A percentile compares a stretch with the other conserved stretches of the same genome.
Evolutionary conservation across 1,284 basidiomycete species (phyloP).

Genomic region (Anthracocystis panici-leucophaei): DNA sequence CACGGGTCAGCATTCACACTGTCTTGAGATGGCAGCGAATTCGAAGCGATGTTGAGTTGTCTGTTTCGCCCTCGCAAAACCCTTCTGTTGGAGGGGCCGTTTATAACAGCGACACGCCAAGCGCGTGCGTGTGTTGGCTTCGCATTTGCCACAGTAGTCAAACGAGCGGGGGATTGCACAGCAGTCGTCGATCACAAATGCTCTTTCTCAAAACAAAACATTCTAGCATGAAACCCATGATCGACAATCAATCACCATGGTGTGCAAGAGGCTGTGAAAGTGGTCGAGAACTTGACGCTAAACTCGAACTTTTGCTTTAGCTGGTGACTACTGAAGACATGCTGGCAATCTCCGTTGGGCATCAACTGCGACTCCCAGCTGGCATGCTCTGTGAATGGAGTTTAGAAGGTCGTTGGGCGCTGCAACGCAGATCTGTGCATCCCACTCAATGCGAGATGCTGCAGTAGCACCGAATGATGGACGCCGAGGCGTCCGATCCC

Average conservation of each 20-base stretch:
- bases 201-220: not conserved
- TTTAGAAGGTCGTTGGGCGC: not conserved
- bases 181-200: not conserved
- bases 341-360: not conserved
- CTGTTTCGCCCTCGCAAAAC: not conserved
- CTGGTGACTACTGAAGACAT: not conserved
- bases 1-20: not conserved
- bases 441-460: conserved; percentile 1
- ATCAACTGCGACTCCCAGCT: not conserved
- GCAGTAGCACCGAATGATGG: not conserved
- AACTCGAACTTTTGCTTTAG: not conserved
- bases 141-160: too few relatives aligned
- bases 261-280: not conserved
- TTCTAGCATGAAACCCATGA: not conserved
- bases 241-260: not conserved
- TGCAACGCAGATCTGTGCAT: conserved; percentile 3
- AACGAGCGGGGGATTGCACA: too few relatives aligned
- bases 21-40: conserved; percentile 2
- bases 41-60: not conserved
- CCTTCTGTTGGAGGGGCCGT: too few relatives aligned
- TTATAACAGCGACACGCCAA: too few relatives aligned
- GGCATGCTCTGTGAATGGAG: not conserved
- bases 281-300: not conserved
- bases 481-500: too few relatives aligned
- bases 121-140: too few relatives aligned